Base-by-base conservation (phyloP, 2,329 filamentous ascomycete genomes). In the Curvularia sp. region DNA sequence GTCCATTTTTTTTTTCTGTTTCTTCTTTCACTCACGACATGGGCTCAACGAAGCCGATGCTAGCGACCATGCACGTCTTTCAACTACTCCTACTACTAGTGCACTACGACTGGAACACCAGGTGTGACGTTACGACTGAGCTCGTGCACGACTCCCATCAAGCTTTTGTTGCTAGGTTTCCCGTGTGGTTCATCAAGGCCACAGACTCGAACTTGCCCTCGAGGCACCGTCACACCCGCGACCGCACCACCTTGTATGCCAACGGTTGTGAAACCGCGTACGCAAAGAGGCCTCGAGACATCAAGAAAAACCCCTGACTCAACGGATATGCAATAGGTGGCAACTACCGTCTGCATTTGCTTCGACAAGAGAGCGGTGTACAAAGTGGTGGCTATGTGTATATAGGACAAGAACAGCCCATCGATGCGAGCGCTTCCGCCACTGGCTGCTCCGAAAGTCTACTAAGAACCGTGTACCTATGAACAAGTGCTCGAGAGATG, bases 341-440 rank as follows among this genome's bases (percentile, higher is more conserved):
- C 36, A 43, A 45, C 50, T 28, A 23, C 36, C 41, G 45, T 28
- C 34, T 42, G 54, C 53, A 41, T 32, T 55, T 49, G 59, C 54
- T 60, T 66, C 49, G 18, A 43, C 10, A 48, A 28, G 19, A 30
- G 27, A 28, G 30, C 28, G 61, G 62, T 23, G 43, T 25, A 64
- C 61, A 23, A 50, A 13, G 49, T 48, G 48, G 51, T 38, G 23
- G 15, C 15, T 36, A 36, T n/a, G 41, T 15, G 42, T 47, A 39
- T 9, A 53, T 60, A 36, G 49, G 42, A 63, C 61, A 47, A 7
- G 21, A 19, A 15, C 41, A 38, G 41, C 47, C 53, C 34, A 43
- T 41, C 28, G 34, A 42, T 49, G 49, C 39, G 21, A 47, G 49
- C 42, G 59, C 63, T 59, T 60, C 49, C 49, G 61, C 49, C 55